Base-by-base conservation (phyloP, 2,329 filamentous ascomycete genomes). In the Hypoxylon sp. region DNA sequence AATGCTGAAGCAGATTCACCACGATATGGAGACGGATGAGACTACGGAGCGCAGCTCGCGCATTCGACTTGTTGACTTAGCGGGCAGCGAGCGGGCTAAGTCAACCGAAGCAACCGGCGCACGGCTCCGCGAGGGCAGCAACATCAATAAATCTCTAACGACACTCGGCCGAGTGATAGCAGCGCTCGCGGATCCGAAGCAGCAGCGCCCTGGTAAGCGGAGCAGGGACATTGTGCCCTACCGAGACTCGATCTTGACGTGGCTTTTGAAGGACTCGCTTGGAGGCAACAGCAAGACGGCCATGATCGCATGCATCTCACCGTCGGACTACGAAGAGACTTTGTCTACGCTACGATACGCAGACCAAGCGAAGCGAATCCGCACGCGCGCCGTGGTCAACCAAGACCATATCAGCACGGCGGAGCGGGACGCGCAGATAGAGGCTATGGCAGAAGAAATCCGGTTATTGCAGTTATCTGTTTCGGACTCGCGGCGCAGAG, bases 111-210 rank as follows among this genome's bases (percentile, higher is more conserved):
- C 96, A 1, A 98, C 94, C 0, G 96, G 96, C 11, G 90, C 91
- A 74, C 90, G 96, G 32, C 87, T 99, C 21, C 91, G 95, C 63
- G 96, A 99, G 81, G 96, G 96, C 55, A 95, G 93, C 75, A 98
- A 98, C 79, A 99, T 99, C 87, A 99, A 99, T 86, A 98, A 98
- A 82, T 98, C 95, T 9, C 88, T 99, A 38, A 98, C 95, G 0
- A 98, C 96, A 0, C 88, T 99, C 9, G 96, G 96, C 3, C 91
- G 96, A 58, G 96, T 99, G 52, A 99, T 99, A 79, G 95, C 94
- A 30, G 95, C 96, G 1, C 86, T 99, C 28, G 93, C 91, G 3
- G 89, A 91, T 74, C 84, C 87, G 1, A 93, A 93, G 79, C 67
- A 78, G 82, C 43, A 79, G 79, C 41, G 78, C 76, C 5, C 84